phyloP scores from a whole-genome alignment of 1,284 basidiomycete genomes.

The Peniophora sp. region DNA sequence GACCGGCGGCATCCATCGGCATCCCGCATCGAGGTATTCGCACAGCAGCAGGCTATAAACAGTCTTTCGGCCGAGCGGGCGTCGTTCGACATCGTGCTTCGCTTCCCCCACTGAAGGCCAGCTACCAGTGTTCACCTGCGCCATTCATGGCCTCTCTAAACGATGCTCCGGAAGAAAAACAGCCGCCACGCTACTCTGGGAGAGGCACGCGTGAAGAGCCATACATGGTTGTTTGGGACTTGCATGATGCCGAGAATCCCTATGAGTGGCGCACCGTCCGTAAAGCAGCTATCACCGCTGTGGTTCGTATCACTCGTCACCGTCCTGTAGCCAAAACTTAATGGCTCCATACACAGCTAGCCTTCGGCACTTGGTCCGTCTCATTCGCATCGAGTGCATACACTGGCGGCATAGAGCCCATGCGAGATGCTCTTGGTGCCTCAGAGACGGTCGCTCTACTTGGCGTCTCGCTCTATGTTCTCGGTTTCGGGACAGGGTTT shows the following conservation, averaged over 20 bases:
- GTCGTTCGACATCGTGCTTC: too few species aligned
- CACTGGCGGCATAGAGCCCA: slow-evolving; percentile 43
- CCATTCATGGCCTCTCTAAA: too few species aligned
- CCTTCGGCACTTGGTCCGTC: slow-evolving; percentile 48
- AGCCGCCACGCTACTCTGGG: slow-evolving; percentile 21
- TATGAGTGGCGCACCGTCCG: slow-evolving; percentile 48
- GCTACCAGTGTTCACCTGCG: too few species aligned
- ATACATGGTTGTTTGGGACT: slow-evolving; percentile 49
- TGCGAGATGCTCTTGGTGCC: slow-evolving; percentile 38
- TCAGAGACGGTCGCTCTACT: slow-evolving; percentile 48
- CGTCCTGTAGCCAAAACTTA: not conserved
- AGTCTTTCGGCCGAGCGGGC: too few species aligned
- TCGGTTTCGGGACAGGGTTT: slow-evolving; percentile 34
- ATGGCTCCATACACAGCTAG: slow-evolving; percentile 24
- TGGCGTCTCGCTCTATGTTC: slow-evolving; percentile 55
- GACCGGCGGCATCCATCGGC: too few species aligned
- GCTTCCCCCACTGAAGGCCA: too few species aligned
- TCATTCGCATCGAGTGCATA: slow-evolving; percentile 58
- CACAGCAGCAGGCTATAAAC: too few species aligned
- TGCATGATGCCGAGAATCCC: slow-evolving; percentile 50
- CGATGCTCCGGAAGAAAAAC: slow-evolving; percentile 2
- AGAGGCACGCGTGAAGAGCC: slow-evolving; percentile 41
- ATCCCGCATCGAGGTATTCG: too few species aligned
- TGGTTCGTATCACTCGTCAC: slow-evolving; percentile 26
- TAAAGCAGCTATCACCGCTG: slow-evolving; percentile 48